These are phyloP conservation scores for Phaffia australis DNA, from an alignment of 768 basidiomycete species.

Conservation along the genomic window DNA sequence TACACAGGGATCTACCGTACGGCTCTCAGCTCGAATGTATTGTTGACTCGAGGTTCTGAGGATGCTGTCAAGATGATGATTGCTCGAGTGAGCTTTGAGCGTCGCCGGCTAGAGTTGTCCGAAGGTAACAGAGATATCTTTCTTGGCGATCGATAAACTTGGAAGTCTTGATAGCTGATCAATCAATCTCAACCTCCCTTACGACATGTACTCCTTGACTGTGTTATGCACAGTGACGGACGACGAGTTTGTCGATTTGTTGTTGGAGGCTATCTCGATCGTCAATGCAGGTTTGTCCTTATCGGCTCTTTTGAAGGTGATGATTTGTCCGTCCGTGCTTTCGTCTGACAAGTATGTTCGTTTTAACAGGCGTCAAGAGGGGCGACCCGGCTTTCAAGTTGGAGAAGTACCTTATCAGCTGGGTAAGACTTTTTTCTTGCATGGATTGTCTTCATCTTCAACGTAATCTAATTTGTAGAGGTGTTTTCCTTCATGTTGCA, in stretches of 20 bases:
- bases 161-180: neutral
- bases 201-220: no score
- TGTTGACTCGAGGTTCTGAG: constrained; percentile 44
- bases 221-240: constrained; percentile 4
- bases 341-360: neutral
- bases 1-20: constrained; percentile 49
- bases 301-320: neutral
- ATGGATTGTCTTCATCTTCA: constrained; percentile 13
- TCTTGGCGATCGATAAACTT: neutral
- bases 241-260: constrained; percentile 11
- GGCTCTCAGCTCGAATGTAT: constrained; percentile 48
- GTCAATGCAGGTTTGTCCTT: constrained; percentile 48
- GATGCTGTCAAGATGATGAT: constrained; percentile 55
- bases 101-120: constrained; percentile 46
- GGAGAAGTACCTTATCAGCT: constrained; percentile 67
- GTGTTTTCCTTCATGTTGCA: neutral
- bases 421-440: constrained; percentile 46
- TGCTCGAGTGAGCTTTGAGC: constrained; percentile 56
- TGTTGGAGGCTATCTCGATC: constrained; percentile 46
- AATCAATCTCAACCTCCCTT: neutral
- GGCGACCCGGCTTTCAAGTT: constrained; percentile 70
- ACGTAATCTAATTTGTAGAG: neutral
- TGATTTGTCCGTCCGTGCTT: no score
- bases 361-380: constrained; percentile 30
- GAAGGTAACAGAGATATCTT: constrained; percentile 35